Conservation (phyloP, 495 filamentous ascomycete species). For the Terfezia claveryi region DNA sequence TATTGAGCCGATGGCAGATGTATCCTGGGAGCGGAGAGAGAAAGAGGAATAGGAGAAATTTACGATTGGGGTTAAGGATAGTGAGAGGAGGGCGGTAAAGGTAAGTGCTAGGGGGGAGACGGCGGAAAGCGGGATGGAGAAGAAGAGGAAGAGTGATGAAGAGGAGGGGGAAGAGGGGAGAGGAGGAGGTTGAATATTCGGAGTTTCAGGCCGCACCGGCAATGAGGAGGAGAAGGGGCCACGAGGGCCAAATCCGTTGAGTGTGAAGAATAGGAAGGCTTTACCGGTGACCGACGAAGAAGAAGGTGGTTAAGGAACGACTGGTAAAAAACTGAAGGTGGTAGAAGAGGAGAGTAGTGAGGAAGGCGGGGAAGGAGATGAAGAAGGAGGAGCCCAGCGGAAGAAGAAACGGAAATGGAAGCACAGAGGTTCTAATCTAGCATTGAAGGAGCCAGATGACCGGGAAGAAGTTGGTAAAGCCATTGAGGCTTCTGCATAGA, state of each 20-base stretch:
- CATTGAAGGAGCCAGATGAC: no score
- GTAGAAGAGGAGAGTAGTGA: conserved; percentile 5
- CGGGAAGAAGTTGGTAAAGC: no score
- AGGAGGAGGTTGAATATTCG: background rate
- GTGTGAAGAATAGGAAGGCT: conserved; percentile 63
- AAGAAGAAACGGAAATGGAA: conserved; percentile 27
- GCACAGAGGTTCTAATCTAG: background rate
- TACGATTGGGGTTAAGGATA: conserved; percentile 41
- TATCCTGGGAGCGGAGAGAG: conserved; percentile 38
- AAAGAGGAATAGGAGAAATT: conserved; percentile 56
- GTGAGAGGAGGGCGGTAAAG: conserved; percentile 20
- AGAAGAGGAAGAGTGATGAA: conserved; percentile 21
- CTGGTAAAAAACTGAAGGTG: conserved; percentile 1
- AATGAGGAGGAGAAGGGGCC: conserved; percentile 28
- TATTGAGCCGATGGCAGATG: conserved; percentile 61
- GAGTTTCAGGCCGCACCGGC: background rate
- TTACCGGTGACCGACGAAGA: background rate
- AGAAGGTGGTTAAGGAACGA: background rate
- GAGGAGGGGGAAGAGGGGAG: background rate
- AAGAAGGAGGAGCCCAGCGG: conserved; percentile 8
- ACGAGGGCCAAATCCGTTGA: conserved; percentile 76
- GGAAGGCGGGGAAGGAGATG: conserved; percentile 11
- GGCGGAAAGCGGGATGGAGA: conserved; percentile 33
- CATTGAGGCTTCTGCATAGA: no score
- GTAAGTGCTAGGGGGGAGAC: conserved; percentile 17